Conservation (phyloP, 2,329 filamentous ascomycete species). For the Domatiomyces catenatus region DNA sequence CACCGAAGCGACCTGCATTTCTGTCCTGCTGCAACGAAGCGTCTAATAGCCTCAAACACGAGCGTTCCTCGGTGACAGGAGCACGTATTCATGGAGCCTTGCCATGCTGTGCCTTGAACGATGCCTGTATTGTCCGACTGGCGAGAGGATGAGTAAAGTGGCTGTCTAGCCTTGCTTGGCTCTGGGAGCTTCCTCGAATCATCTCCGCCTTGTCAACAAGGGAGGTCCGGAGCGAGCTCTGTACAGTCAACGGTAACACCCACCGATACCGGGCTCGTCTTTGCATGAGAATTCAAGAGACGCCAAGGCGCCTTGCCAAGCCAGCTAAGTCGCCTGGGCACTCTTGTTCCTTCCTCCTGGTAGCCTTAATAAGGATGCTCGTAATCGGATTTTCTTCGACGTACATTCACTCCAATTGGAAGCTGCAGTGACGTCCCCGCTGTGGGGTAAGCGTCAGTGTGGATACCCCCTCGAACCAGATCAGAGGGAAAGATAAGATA, state of each 20-base stretch:
- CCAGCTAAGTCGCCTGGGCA: background rate
- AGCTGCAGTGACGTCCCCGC: no score
- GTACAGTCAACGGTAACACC: background rate
- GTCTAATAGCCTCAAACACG: background rate
- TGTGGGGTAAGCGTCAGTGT: background rate
- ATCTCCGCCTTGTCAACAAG: background rate
- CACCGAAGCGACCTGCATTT: no score
- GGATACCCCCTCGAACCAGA: background rate
- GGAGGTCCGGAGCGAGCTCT: background rate
- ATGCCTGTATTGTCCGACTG: background rate
- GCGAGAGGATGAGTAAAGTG: background rate
- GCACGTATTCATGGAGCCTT: background rate
- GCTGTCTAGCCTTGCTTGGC: background rate
- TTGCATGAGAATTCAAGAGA: background rate
- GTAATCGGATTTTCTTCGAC: background rate
- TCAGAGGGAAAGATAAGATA: background rate
- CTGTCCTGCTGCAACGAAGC: background rate
- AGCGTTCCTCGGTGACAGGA: background rate
- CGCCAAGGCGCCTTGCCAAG: background rate
- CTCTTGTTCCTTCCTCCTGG: background rate
- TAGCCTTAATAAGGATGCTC: background rate
- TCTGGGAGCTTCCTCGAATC: background rate
- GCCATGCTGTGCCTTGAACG: background rate
- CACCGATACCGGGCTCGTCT: slow-evolving; percentile 2
- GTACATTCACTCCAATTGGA: background rate